Evolutionary conservation across 2,329 filamentous ascomycete genomes (phyloP), one percentile per base, ranked within the genome.

Genomic region (Colletotrichum tamarilloi): DNA sequence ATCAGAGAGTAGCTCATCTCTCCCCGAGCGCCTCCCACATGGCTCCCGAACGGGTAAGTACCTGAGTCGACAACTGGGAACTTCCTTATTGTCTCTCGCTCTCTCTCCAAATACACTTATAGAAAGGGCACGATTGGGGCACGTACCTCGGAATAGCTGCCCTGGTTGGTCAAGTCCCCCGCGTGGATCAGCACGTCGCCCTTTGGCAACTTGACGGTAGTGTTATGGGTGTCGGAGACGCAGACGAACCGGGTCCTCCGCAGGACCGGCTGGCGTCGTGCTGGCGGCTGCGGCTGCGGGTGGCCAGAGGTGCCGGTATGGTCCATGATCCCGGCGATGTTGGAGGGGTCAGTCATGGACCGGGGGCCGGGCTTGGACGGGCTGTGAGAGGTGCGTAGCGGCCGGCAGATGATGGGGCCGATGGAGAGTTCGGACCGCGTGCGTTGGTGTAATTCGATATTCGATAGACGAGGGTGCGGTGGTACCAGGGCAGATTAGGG

Each of bases 121-220:
- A 46, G 32, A 60, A 35, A 28, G 6, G 16, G 7, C 26, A 65
- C 4, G 8, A n/a, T 49, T n/a, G 35, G 30, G 5, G n/a, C 30
- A 73, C 70, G 63, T 46, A 87, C 87, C 82, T 92, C 90, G 7
- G 84, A 84, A 75, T 85, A 84, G 75, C 84, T 92, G 19, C 93
- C 93, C 78, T 93, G 90, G 79, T 94, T 95, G 4, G 93, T 94
- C 76, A 95, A 81, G 79, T 95, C 93, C 7, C 93, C 93, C 1
- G 93, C 93, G 78, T 95, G 93, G 62, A 95, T 91, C 42, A 95
- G 85, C 9, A 95, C 89, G 79, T 95, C 92, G 53, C 93, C 93
- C 26, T 87, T 87, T 0, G 93, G 93, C 1, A 95, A 86, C 77
- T 90, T 92, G 76, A 89, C 85, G 2, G 86, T 86, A 76, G 85